Base-by-base conservation (phyloP, 768 basidiomycete genomes). In the Termitomyces sp. region DNA sequence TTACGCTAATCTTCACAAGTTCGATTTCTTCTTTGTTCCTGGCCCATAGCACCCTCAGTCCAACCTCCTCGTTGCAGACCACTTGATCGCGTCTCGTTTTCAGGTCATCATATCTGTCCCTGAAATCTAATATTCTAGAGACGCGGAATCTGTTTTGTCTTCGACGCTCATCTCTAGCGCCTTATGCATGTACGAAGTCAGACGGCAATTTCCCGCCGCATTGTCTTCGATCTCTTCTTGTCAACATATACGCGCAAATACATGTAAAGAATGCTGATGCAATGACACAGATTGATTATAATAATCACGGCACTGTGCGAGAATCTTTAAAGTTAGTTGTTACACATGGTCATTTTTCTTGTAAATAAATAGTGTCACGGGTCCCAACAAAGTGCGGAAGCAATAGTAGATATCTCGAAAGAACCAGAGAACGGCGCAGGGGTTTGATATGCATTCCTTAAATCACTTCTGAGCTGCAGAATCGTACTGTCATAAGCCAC, bases 1-100 rank as follows among this genome's bases (percentile, higher is more conserved):
- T 43, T n/a, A 49, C 30, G 48, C 54, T 60, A 61, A 61, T 63
- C 62, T 60, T 56, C 64, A 63, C 58, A 54, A 60, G 59, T 54
- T 52, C 43, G 50, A 50, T 36, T 48, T 38, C 54, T 35, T 57
- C 51, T 45, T 36, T 52, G 58, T 60, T 24, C 58, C 61, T 59
- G 56, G 45, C 52, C 52, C n/a, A 26, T 18, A 24, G 36, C 9
- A 26, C 47, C n/a, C 54, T 40, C 46, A 43, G 1, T 11, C 22
- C 43, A 44, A 22, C 30, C 1, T 20, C 11, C 28, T 43, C 24
- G n/a, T 22, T 24, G 10, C 38, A 41, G 40, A 14, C 26, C 32
- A 18, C 24, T 54, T 14, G 38, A n/a, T 13, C 36, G 18, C 28
- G 38, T 40, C 33, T 55, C 8, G 44, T 32, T 46, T 20, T 10